phyloP scores from a whole-genome alignment of 371 early-diverging fungal species.

The Funneliformis caledonium region DNA sequence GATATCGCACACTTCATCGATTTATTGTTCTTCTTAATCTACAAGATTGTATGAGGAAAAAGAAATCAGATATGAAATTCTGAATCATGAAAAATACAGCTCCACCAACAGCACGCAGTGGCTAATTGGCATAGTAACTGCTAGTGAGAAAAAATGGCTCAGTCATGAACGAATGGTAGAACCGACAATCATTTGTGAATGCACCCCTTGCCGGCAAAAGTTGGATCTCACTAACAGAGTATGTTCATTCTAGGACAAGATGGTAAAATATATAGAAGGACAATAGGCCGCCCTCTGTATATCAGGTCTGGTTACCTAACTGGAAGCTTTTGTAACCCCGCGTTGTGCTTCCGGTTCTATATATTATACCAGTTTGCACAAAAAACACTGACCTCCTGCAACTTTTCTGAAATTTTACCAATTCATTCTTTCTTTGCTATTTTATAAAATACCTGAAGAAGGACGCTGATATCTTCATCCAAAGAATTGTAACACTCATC shows the following conservation, averaged over 20 bases:
- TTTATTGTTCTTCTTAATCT: no score
- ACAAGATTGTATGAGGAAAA: no score
- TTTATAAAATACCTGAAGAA: not conserved
- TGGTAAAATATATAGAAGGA: conserved; percentile 14
- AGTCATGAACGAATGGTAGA: no score
- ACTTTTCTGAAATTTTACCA: conserved; percentile 20
- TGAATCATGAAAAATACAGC: no score
- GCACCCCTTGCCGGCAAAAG: no score
- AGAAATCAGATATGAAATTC: no score
- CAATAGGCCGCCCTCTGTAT: conserved; percentile 17
- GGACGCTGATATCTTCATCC: not conserved
- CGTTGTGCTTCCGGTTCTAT: conserved; percentile 18
- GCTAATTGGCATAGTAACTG: no score
- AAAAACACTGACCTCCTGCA: conserved; percentile 9
- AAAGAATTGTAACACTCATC: conserved; percentile 9
- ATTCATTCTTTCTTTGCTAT: not conserved
- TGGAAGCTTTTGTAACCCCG: conserved; percentile 20
- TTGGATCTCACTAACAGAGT: not conserved
- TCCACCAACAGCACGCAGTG: no score
- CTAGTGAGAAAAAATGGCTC: no score
- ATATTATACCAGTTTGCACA: conserved; percentile 1
- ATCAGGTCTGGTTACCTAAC: conserved; percentile 29
- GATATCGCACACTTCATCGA: no score
- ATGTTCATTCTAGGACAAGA: conserved; percentile 5
- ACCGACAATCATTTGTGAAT: no score